Percentiles rank a stretch among this genome's conserved stretches.
Conservation (phyloP, 805 yeast genomes). For the Candida namnaoensis region DNA sequence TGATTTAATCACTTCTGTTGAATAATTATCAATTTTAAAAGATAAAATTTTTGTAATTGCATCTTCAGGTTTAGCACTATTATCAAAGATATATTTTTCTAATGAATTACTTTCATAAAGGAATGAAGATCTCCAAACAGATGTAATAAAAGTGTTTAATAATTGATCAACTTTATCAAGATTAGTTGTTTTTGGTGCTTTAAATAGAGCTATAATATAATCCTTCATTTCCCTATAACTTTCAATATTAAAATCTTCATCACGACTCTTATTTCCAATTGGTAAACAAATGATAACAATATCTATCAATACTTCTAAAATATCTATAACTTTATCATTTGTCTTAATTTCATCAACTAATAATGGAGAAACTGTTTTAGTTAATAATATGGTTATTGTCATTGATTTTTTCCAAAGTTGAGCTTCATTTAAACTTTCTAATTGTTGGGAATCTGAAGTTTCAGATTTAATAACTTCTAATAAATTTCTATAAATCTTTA, state of each 20-base stretch:
- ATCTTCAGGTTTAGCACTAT: constrained; percentile 21
- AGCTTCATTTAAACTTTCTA: constrained; percentile 4
- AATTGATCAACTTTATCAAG: constrained; percentile 15
- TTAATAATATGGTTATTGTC: constrained; percentile 26
- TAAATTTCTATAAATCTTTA: constrained; percentile 38
- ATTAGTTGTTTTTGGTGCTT: constrained; percentile 16
- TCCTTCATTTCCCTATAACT: constrained; percentile 34
- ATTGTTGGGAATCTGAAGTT: constrained; percentile 22
- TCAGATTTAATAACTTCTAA: constrained; percentile 42
- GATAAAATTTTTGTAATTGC: constrained; percentile 28
- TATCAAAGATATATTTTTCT: constrained; percentile 30
- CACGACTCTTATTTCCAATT: constrained; percentile 15
- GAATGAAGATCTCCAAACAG: constrained; percentile 52
- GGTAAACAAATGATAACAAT: constrained; percentile 33
- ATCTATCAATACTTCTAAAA: constrained; percentile 23
- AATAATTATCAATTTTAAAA: constrained; percentile 38
- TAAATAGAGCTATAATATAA: constrained; percentile 27
- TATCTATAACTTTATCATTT: constrained; percentile 1
- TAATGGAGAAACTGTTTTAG: constrained; percentile 19
- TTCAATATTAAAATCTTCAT: constrained; percentile 36
- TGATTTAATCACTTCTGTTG: constrained; percentile 41
- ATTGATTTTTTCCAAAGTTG: constrained; percentile 52
- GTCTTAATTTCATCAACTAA: constrained; percentile 5
- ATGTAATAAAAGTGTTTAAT: constrained; percentile 34
- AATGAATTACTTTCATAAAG: constrained; percentile 48